Evolutionary conservation across 768 basidiomycete genomes (phyloP), one percentile per base, ranked within the genome.

Genomic region (Tephrocybe sp.): DNA sequence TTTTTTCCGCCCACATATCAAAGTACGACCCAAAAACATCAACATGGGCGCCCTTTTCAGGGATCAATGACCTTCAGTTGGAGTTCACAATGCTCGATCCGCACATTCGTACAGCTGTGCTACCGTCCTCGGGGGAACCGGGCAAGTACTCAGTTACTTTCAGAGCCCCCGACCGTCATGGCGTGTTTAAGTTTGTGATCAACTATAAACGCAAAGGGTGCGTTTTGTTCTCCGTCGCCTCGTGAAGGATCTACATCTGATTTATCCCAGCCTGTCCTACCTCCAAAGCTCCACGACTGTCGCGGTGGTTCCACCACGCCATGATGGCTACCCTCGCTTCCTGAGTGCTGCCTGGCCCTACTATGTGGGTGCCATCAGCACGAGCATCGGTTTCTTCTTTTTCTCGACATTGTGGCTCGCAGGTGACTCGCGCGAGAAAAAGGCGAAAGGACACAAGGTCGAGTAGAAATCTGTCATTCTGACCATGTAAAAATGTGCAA

Each of bases 11-110:
- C 1, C 76, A 83, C 21, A 76, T 98, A 42, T 90, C 91, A 12
- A 74, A 79, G 39, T 90, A 78, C 62, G 73, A 87, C 58, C 65
- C 83, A 18, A 64, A 63, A 49, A 75, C 72, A 5, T 69, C 72
- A 8, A 64, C 63, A 11, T 97, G 93, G 92, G 70, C 71, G 44
- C 86, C 91, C 0, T 84, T 84, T 64, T 83, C 84, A 11, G 79
- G 76, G 25, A 65, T 92, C 43, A 65, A 70, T 10, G 97, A 98
- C 64, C 63, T 98, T 23, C 95, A 97, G 59, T 76, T 98, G 43
- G 94, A 95, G 59, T 97, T 98, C 64, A 95, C 93, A 18, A 99
- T 99, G 97, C 83, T 99, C 33, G 97, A 99, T 66, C 97, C 97
- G 1, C 94, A 97, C 66, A 72, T 98, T 52, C 91, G 97, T 29